Conservation (phyloP, 2,329 filamentous ascomycete species). For the Drechslerella stenobrocha region DNA sequence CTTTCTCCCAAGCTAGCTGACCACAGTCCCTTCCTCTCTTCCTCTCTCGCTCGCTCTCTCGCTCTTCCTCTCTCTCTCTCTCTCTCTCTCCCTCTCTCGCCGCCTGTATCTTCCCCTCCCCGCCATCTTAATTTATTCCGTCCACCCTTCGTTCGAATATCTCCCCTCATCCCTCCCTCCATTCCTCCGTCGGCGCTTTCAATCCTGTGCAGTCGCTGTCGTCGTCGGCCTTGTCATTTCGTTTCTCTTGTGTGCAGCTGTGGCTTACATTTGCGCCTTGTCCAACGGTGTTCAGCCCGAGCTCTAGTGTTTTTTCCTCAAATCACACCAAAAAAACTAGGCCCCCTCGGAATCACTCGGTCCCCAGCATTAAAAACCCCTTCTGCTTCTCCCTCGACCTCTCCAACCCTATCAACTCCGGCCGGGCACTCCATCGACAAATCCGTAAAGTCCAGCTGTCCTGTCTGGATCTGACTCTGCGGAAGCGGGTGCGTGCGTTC, state of each 20-base stretch:
- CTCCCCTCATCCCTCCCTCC: constrained; percentile 17
- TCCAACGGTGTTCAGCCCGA: constrained; percentile 43
- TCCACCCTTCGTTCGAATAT: constrained; percentile 11
- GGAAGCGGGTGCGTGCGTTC: constrained; percentile 45
- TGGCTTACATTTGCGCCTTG: constrained; percentile 48
- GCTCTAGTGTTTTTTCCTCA: constrained; percentile 38
- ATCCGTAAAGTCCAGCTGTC: constrained; percentile 39
- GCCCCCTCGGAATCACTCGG: constrained; percentile 30
- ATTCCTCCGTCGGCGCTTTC: constrained; percentile 9
- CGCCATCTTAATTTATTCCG: constrained; percentile 37
- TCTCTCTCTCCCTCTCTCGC: constrained; percentile 36
- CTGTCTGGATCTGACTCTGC: constrained; percentile 33
- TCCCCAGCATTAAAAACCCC: constrained; percentile 71
- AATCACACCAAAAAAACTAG: constrained; percentile 8
- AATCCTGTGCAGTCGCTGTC: constrained; percentile 9
- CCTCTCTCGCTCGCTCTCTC: constrained; percentile 23
- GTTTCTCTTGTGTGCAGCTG: constrained; percentile 32
- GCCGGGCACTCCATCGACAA: constrained; percentile 23
- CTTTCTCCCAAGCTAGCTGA: constrained; percentile 39
- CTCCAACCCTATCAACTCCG: constrained; percentile 58
- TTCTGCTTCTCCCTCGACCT: constrained; percentile 70
- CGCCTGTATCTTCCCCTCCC: constrained; percentile 39
- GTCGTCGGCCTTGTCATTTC: constrained; percentile 3
- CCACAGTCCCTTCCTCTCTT: constrained; percentile 40
- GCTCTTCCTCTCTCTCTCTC: constrained; percentile 34